A percentile compares a stretch with the other conserved stretches of the same genome.
These are phyloP conservation scores for Zasmidium cellare DNA, from an alignment of 2,329 filamentous ascomycete species.

Conservation along the genomic window DNA sequence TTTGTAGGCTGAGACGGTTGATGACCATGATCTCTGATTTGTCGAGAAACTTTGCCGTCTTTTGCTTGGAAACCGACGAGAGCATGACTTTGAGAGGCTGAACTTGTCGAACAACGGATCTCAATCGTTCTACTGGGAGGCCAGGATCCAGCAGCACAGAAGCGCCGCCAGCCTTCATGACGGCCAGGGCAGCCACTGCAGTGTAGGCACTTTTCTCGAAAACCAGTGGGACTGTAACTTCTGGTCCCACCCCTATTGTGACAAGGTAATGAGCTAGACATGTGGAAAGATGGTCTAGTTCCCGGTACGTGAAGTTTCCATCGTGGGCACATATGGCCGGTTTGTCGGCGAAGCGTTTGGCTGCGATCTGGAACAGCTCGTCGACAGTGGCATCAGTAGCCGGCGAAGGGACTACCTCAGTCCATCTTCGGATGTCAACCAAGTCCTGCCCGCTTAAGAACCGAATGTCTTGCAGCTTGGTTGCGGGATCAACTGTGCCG, in stretches of 20 bases:
- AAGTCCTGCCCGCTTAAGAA: neutral
- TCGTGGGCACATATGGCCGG: slow-evolving; percentile 21
- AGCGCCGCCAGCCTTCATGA: slow-evolving; percentile 41
- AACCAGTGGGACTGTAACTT: slow-evolving; percentile 31
- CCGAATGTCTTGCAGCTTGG: neutral
- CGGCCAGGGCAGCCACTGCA: slow-evolving; percentile 39
- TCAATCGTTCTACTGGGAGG: slow-evolving; percentile 10
- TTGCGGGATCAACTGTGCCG: neutral
- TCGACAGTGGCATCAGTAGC: neutral
- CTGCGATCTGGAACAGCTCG: neutral
- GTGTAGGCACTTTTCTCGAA: slow-evolving; percentile 41
- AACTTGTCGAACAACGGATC: slow-evolving; percentile 19
- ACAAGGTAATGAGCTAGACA: slow-evolving; percentile 5
- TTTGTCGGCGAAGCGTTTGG: slow-evolving; percentile 55
- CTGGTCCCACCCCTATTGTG: neutral
- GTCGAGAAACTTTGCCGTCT: neutral
- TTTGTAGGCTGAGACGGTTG: neutral
- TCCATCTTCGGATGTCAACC: slow-evolving; percentile 26
- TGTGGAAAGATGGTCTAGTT: slow-evolving; percentile 22
- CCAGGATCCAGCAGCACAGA: slow-evolving; percentile 39
- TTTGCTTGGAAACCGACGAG: neutral
- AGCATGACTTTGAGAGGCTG: slow-evolving; percentile 18
- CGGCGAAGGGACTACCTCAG: neutral
- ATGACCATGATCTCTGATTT: neutral
- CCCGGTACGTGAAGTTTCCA: slow-evolving; percentile 24